Evolutionary conservation across 75 land plant species (phyloP).

Genomic region (Selaginella moellendorffii): DNA sequence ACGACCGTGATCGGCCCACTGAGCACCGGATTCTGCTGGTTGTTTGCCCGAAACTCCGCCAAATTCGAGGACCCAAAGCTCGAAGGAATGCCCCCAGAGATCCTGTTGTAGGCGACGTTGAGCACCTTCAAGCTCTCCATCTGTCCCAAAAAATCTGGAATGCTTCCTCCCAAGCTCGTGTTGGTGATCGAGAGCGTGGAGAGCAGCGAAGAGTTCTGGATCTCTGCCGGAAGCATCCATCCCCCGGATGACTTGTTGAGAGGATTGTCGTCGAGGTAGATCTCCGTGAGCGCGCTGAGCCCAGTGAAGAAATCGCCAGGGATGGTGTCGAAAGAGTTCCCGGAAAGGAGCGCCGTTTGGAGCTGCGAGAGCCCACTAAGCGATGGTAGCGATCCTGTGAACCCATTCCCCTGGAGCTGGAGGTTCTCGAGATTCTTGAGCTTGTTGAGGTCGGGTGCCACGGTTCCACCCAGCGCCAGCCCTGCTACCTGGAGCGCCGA

Average conservation of each 20-base stretch:
- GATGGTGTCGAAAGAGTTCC: slow-evolving; percentile 34
- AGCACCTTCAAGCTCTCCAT: neutral
- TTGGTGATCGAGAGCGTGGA: neutral
- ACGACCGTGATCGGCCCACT: slow-evolving; percentile 19
- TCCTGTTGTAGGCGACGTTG: neutral
- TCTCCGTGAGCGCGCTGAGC: slow-evolving; percentile 17
- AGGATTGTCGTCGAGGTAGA: neutral
- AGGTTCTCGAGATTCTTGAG: slow-evolving; percentile 31
- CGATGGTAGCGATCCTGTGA: slow-evolving; percentile 55
- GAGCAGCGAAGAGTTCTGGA: neutral
- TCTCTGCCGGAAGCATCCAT: neutral
- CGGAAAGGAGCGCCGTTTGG: slow-evolving; percentile 24
- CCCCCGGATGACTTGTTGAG: slow-evolving; percentile 14
- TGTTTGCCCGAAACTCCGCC: neutral
- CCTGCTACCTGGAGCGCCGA: slow-evolving; percentile 40
- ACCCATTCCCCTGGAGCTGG: slow-evolving; percentile 34
- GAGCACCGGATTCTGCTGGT: slow-evolving; percentile 6
- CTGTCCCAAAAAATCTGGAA: neutral
- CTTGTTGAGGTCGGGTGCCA: slow-evolving; percentile 30
- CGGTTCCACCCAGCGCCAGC: slow-evolving; percentile 24
- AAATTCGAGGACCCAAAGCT: neutral
- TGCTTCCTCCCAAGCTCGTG: neutral
- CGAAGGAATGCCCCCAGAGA: slow-evolving; percentile 1
- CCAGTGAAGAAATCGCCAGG: slow-evolving; percentile 52
- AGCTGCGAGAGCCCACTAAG: slow-evolving; percentile 31